phyloP scores from a whole-genome alignment of 805 yeast species.

The Maudiozyma barnettii region DNA sequence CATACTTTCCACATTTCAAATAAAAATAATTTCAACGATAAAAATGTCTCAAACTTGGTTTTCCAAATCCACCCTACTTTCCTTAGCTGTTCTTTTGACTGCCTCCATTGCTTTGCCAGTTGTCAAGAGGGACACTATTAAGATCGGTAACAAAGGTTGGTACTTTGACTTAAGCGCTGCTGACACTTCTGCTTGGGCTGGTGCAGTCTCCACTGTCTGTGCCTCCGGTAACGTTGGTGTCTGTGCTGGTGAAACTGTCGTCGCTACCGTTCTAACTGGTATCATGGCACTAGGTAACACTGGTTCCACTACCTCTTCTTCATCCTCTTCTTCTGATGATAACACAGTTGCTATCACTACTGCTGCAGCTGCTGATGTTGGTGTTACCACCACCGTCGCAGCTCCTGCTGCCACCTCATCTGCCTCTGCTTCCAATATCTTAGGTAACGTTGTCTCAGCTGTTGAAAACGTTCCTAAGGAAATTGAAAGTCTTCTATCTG shows the following conservation, averaged over 20 bases:
- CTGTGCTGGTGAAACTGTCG: constrained; percentile 2
- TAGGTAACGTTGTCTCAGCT: neutral
- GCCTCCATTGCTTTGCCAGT: neutral
- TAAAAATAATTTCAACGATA: neutral
- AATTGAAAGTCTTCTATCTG: neutral
- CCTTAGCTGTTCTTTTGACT: neutral
- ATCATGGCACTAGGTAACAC: constrained; percentile 3
- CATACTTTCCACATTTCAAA: neutral
- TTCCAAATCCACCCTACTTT: neutral
- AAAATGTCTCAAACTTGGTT: neutral
- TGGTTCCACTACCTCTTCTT: neutral
- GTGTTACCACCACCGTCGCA: neutral
- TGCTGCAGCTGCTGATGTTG: neutral
- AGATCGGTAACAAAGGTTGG: constrained; percentile 3
- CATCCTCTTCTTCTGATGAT: neutral
- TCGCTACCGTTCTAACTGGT: constrained; percentile 2
- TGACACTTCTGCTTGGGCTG: constrained; percentile 2
- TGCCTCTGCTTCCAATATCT: neutral
- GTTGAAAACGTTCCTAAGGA: neutral
- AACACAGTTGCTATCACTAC: neutral
- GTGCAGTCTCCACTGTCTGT: constrained; percentile 1
- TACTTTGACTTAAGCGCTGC: constrained; percentile 2
- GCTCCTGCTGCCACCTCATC: neutral
- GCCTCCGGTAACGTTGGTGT: constrained; percentile 1
- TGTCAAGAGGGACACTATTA: constrained; percentile 1